Evolutionary conservation across 305 asterid species (phyloP), one percentile per base, ranked within the genome.

Genomic region (Solanum hybrid): DNA sequence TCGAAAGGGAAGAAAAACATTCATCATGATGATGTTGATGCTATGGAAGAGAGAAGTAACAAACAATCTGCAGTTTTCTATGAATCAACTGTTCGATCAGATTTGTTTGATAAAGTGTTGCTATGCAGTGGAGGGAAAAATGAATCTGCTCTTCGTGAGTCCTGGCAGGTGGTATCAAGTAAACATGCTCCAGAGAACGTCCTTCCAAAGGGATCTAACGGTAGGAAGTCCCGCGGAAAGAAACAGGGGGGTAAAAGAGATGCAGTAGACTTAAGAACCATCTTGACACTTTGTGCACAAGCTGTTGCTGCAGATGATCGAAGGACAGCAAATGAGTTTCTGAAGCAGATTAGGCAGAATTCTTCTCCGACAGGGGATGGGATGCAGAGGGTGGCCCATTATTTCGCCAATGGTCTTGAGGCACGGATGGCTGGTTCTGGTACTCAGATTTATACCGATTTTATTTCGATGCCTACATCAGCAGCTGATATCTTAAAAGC

Each of bases 381-480:
- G 34, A 95, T 94, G 95, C 98, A 96, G 90, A 92, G 99, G 85
- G 87, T 97, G 77, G 96, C 98, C n/a, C 93, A 93, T 88, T 95
- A 94, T 82, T 93, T 96, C 69, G 98, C 98, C 1, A 91, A 91
- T 86, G 99, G 98, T 60, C 96, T 97, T 34, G 98, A 97, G 92
- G 99, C 98, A n/a, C 98, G 99, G 1, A 90, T 97, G 96, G 98
- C 98, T 31, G 98, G 99, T 24, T 93, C 96, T 1, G 98, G 98
- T 10, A 94, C 98, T 72, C 96, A 93, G 91, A 92, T 96, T 85
- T 94, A 95, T 88, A 93, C 81, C 14, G 93, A 94, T 56, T 93
- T 93, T 69, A 89, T 92, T 32, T 91, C 91, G 22, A 29, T 92
- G 92, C 95, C 98, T 26, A 92, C 94, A 2, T 93, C 98, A 17